These are phyloP conservation scores for Sclerotinia minor DNA, from an alignment of 2,329 filamentous ascomycete genomes.

Conservation along the genomic window DNA sequence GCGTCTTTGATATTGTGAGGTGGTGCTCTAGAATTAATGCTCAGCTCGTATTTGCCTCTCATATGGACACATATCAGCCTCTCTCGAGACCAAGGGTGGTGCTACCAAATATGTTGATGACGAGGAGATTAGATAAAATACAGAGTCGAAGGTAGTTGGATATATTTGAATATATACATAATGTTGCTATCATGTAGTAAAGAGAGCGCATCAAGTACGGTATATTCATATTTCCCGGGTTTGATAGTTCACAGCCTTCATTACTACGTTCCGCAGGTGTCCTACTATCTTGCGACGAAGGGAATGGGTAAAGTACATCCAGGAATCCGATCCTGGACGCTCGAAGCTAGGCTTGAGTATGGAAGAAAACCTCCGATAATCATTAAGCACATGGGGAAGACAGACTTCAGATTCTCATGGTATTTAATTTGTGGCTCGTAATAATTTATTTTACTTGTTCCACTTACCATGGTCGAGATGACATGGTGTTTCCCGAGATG, in stretches of 20 bases:
- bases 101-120: too few species aligned
- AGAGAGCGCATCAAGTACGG: not conserved
- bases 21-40: not conserved
- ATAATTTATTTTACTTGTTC: not conserved
- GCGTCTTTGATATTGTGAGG: not conserved
- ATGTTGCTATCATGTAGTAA: not conserved
- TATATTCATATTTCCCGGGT: not conserved
- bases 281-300: not conserved
- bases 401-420: not conserved
- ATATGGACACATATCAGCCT: not conserved
- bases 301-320: not conserved
- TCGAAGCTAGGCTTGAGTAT: not conserved
- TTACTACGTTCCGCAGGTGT: too few species aligned
- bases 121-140: too few species aligned
- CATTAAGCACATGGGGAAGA: not conserved
- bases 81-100: not conserved
- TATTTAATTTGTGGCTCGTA: not conserved
- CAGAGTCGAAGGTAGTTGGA: not conserved
- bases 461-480: not conserved
- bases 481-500: not conserved
- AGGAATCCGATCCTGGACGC: too few species aligned
- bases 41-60: not conserved
- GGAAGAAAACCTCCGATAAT: not conserved
- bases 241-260: not conserved
- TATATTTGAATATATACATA: not conserved